Evolutionary conservation across 495 filamentous ascomycete genomes (phyloP).

Genomic region (Hypoxylon subgilvum): DNA sequence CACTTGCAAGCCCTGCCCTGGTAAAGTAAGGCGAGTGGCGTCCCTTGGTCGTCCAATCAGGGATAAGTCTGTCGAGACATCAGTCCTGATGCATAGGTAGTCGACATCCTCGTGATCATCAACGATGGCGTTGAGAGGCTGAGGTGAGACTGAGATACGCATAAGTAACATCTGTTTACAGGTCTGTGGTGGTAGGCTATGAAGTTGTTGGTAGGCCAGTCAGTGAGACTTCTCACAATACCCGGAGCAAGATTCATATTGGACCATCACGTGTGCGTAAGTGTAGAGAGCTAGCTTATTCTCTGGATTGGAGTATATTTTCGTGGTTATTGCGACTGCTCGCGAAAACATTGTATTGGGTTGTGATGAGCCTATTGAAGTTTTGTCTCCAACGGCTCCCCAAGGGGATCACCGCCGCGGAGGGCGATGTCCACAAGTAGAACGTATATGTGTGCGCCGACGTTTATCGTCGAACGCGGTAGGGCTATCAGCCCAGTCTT

Average conservation of each 20-base stretch:
- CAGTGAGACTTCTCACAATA: slow-evolving; percentile 25
- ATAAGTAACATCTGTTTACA: background rate
- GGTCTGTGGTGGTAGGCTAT: too few species aligned
- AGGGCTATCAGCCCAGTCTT: slow-evolving; percentile 31
- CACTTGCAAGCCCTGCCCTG: slow-evolving; percentile 37
- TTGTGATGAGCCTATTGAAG: slow-evolving; percentile 34
- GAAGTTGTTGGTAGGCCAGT: too few species aligned
- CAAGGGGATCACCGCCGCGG: slow-evolving; percentile 20
- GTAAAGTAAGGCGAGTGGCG: slow-evolving; percentile 46
- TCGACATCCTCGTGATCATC: slow-evolving; percentile 10
- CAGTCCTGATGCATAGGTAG: slow-evolving; percentile 19
- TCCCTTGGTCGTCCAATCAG: slow-evolving; percentile 38
- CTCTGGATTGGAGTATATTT: slow-evolving; percentile 19
- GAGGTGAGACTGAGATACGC: background rate
- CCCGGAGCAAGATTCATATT: slow-evolving; percentile 5
- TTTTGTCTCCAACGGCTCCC: slow-evolving; percentile 24
- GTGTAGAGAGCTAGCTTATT: background rate
- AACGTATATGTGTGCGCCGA: slow-evolving; percentile 39
- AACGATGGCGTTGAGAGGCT: slow-evolving; percentile 2
- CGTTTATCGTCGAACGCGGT: slow-evolving; percentile 21
- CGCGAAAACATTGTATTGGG: slow-evolving; percentile 42
- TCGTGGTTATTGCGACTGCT: slow-evolving; percentile 36
- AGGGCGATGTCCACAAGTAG: slow-evolving; percentile 21
- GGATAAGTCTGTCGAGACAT: slow-evolving; percentile 21
- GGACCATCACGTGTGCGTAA: slow-evolving; percentile 13